Percentiles rank a stretch among this genome's conserved stretches.
Evolutionary conservation across 1,139 yeast species (phyloP).

Genomic region (Yamadazyma taylorii): DNA sequence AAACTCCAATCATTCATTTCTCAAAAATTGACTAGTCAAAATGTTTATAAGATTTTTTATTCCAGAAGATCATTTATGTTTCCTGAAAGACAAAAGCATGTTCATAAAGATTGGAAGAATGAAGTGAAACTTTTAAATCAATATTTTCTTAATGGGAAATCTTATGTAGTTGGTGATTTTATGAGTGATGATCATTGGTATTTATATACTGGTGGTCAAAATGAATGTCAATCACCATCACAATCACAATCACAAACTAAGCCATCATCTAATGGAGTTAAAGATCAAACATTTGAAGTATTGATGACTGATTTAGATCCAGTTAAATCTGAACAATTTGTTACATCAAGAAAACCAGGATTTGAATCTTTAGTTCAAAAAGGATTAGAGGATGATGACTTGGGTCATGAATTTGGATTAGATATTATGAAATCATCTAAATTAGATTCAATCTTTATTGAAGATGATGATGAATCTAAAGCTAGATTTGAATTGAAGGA

Average conservation of each 20-base stretch:
- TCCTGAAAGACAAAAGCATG: slow-evolving; percentile 78
- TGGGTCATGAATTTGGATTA: slow-evolving; percentile 76
- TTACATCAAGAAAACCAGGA: slow-evolving; percentile 59
- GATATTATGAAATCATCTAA: slow-evolving; percentile 63
- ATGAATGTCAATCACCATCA: too few species aligned
- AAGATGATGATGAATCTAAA: too few species aligned
- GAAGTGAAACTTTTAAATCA: slow-evolving; percentile 72
- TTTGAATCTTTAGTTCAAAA: slow-evolving; percentile 29
- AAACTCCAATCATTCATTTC: slow-evolving; percentile 23
- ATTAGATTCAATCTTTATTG: slow-evolving; percentile 57
- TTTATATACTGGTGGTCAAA: slow-evolving; percentile 62
- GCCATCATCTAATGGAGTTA: slow-evolving; percentile 2
- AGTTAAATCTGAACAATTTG: slow-evolving; percentile 58
- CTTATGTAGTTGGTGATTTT: slow-evolving; percentile 78
- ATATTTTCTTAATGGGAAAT: slow-evolving; percentile 61
- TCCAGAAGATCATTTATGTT: slow-evolving; percentile 92
- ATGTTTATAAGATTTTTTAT: slow-evolving; percentile 74
- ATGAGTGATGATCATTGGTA: slow-evolving; percentile 88
- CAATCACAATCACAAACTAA: too few species aligned
- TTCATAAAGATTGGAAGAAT: slow-evolving; percentile 82
- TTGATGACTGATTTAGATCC: slow-evolving; percentile 85
- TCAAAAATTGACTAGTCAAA: slow-evolving; percentile 20
- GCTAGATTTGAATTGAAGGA: too few species aligned
- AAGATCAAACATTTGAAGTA: slow-evolving; percentile 83
- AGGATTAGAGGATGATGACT: slow-evolving; percentile 56